A percentile compares a stretch with the other conserved stretches of the same genome.
phyloP scores from a whole-genome alignment of 441 rosid genomes.

The Gossypium lobatum region DNA sequence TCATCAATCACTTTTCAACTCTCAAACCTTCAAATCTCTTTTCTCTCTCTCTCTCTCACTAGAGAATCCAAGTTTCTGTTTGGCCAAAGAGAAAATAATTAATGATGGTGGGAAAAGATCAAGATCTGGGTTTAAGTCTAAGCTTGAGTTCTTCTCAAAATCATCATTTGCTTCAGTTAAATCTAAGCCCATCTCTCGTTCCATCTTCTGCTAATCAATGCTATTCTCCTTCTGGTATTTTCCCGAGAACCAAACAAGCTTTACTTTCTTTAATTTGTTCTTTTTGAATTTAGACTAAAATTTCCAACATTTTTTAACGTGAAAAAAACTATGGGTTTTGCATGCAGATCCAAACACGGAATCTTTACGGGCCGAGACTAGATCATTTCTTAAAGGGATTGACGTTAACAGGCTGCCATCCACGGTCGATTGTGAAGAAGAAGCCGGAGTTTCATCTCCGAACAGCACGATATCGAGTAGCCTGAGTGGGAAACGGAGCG shows the following conservation, averaged over 20 bases:
- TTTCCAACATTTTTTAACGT: not conserved
- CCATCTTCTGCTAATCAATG: slow-evolving; percentile 33
- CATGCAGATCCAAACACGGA: slow-evolving; percentile 71
- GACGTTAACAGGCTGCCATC: slow-evolving; percentile 79
- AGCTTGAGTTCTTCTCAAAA: slow-evolving; percentile 53
- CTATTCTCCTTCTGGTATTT: slow-evolving; percentile 26
- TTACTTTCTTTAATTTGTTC: not conserved
- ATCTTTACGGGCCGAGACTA: slow-evolving; percentile 40
- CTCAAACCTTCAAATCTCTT: not conserved
- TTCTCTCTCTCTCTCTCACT: not conserved
- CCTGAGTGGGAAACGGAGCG: slow-evolving; percentile 82
- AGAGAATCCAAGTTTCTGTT: not conserved
- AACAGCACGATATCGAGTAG: slow-evolving; percentile 91
- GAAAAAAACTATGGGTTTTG: not conserved
- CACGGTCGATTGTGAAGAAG: slow-evolving; percentile 63
- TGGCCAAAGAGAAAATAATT: not conserved
- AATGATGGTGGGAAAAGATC: slow-evolving; percentile 56
- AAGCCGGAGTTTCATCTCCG: slow-evolving; percentile 78
- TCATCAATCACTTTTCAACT: slow-evolving; percentile 7
- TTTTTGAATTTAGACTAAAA: not conserved
- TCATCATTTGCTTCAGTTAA: slow-evolving; percentile 34
- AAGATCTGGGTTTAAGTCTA: slow-evolving; percentile 73
- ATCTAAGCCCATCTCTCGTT: slow-evolving; percentile 37
- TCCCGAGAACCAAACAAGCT: slow-evolving; percentile 12
- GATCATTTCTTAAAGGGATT: slow-evolving; percentile 61